Percentiles rank a stretch among this genome's conserved stretches.
These are phyloP conservation scores for Sechiopsis laciniata DNA, from an alignment of 306 rosid species.

Conservation along the genomic window DNA sequence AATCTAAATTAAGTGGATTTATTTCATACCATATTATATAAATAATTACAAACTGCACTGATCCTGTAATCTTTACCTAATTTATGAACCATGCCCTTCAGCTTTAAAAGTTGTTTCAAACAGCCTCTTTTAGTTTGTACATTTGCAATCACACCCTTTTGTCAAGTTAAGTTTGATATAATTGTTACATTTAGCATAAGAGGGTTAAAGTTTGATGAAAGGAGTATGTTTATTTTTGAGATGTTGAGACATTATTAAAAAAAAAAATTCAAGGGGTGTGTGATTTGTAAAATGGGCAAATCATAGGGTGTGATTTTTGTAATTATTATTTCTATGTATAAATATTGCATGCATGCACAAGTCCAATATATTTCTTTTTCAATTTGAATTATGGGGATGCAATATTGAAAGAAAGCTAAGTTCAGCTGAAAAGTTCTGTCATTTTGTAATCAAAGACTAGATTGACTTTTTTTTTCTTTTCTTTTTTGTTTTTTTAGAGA, in stretches of 20 bases:
- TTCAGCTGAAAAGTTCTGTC: conserved; percentile 20
- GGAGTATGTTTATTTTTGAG: neutral
- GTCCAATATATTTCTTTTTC: conserved; percentile 16
- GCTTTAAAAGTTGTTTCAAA: neutral
- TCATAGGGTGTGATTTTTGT: conserved; percentile 14
- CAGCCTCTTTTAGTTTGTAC: neutral
- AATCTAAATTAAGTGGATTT: conserved; percentile 22
- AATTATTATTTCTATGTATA: neutral
- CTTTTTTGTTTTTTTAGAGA: neutral
- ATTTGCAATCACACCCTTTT: conserved; percentile 10
- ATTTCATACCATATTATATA: conserved; percentile 5
- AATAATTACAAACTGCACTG: neutral
- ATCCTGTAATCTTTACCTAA: neutral
- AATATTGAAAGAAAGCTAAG: conserved; percentile 21
- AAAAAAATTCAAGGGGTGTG: neutral
- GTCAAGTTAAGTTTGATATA: neutral
- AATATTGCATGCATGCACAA: conserved; percentile 23
- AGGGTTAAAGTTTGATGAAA: neutral
- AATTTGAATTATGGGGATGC: conserved; percentile 12
- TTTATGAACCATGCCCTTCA: neutral
- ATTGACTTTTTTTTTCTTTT: conserved; percentile 4
- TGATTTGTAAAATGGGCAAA: conserved; percentile 14
- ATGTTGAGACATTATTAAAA: neutral
- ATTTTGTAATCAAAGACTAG: conserved; percentile 18
- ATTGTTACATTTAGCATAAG: neutral